Evolutionary conservation across 495 filamentous ascomycete genomes (phyloP).

Genomic region (Penicillium riverlandense): DNA sequence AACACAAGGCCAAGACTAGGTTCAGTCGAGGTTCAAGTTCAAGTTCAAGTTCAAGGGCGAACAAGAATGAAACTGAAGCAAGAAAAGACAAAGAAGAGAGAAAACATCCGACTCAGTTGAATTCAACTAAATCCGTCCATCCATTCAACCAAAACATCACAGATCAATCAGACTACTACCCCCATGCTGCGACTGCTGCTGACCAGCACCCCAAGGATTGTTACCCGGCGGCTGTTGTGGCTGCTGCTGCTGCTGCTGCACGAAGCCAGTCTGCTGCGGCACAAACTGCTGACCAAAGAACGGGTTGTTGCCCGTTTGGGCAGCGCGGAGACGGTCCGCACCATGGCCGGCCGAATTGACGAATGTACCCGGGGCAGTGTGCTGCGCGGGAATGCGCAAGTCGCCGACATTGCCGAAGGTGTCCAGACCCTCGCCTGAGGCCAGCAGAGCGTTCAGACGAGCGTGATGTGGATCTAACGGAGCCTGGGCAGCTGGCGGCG

Average conservation of each 20-base stretch:
- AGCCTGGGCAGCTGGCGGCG: slow-evolving; percentile 19
- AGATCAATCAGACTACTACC: slow-evolving; percentile 93
- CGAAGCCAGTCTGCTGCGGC: slow-evolving; percentile 33
- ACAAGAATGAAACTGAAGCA: too few species aligned
- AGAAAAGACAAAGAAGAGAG: too few species aligned
- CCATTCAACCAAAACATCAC: slow-evolving; percentile 29
- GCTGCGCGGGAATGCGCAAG: slow-evolving; percentile 90
- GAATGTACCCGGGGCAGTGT: slow-evolving; percentile 94
- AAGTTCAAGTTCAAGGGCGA: too few species aligned
- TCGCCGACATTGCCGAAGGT: slow-evolving; percentile 96
- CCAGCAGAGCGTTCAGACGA: slow-evolving; percentile 84
- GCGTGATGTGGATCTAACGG: slow-evolving; percentile 65
- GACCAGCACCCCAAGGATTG: slow-evolving; percentile 53
- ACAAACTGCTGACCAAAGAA: slow-evolving; percentile 71
- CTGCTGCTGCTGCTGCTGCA: slow-evolving; percentile 51
- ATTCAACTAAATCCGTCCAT: too few species aligned
- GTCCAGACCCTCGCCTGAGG: slow-evolving; percentile 83
- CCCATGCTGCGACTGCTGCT: slow-evolving; percentile 54
- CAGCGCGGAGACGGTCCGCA: slow-evolving; percentile 55
- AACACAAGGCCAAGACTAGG: too few species aligned
- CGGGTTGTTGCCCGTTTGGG: slow-evolving; percentile 87
- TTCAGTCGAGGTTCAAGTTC: too few species aligned
- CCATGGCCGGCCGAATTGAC: slow-evolving; percentile 89
- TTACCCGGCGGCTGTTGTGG: slow-evolving; percentile 42
- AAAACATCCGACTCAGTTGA: too few species aligned